These are phyloP conservation scores for Gremmenia infestans DNA, from an alignment of 2,329 filamentous ascomycete genomes.

Conservation along the genomic window DNA sequence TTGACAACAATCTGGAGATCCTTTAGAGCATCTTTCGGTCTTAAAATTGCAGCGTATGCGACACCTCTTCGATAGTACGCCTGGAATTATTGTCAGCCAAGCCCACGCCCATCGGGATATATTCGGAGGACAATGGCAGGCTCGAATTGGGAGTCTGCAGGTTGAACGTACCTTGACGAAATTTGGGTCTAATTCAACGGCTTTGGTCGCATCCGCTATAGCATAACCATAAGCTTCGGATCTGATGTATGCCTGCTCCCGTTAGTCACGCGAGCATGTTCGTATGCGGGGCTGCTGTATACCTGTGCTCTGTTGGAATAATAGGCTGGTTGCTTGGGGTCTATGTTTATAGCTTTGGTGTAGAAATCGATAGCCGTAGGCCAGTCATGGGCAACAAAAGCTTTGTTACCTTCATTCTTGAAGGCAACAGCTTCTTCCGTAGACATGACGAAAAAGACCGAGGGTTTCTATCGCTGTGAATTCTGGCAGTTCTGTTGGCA, in stretches of 20 bases:
- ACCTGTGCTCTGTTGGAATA: constrained; percentile 96
- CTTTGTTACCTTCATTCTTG: constrained; percentile 93
- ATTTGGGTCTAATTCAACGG: constrained; percentile 80
- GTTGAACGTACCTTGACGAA: constrained; percentile 70
- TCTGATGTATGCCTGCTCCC: constrained; percentile 81
- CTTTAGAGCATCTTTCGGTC: constrained; percentile 78
- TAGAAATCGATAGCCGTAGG: constrained; percentile 76
- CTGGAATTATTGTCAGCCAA: constrained; percentile 39
- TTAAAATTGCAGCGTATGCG: constrained; percentile 85
- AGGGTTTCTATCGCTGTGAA: neutral
- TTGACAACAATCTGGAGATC: constrained; percentile 90
- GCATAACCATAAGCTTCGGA: constrained; percentile 93
- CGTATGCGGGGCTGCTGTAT: constrained; percentile 12
- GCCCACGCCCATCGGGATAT: neutral
- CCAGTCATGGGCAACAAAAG: constrained; percentile 87
- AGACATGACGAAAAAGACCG: constrained; percentile 18
- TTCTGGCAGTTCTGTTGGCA: neutral
- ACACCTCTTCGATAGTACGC: constrained; percentile 93
- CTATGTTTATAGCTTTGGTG: constrained; percentile 77
- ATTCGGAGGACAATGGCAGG: neutral
- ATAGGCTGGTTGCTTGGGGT: constrained; percentile 81
- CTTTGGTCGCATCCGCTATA: constrained; percentile 83
- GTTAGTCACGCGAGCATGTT: constrained; percentile 44
- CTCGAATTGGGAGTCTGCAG: neutral
- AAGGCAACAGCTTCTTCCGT: constrained; percentile 57